Conservation (phyloP, 192 early-diverging fungal genomes). For the Backusella circina region DNA sequence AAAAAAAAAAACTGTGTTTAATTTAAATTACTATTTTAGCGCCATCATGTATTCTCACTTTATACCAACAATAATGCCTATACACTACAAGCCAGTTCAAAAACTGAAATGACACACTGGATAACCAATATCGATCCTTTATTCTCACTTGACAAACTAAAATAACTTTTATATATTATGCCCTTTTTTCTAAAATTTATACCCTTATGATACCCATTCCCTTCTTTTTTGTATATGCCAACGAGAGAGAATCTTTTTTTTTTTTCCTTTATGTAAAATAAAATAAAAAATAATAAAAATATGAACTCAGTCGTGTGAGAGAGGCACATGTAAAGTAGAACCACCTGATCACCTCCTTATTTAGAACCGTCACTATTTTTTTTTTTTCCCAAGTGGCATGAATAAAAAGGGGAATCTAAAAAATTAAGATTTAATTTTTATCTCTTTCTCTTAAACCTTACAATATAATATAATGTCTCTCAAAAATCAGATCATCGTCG, state of each 20-base stretch:
- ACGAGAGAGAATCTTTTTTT: slow-evolving; percentile 7
- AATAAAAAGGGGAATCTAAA: slow-evolving; percentile 10
- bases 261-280: slow-evolving; percentile 2
- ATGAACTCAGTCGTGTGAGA: slow-evolving; percentile 7
- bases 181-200: neutral
- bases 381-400: slow-evolving; percentile 7
- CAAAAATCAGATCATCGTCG: slow-evolving; percentile 66
- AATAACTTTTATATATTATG: neutral
- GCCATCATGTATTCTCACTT: slow-evolving; percentile 65
- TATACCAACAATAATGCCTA: slow-evolving; percentile 62
- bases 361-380: slow-evolving; percentile 2
- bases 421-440: neutral
- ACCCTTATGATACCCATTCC: neutral
- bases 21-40: slow-evolving; percentile 33
- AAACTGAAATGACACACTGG: slow-evolving; percentile 67
- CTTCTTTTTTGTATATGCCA: slow-evolving; percentile 3
- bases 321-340: slow-evolving; percentile 3
- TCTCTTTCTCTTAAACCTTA: neutral
- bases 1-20: neutral
- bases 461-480: slow-evolving; percentile 36
- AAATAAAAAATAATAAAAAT: neutral
- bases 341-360: slow-evolving; percentile 4
- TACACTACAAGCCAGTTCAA: slow-evolving; percentile 60
- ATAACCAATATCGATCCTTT: slow-evolving; percentile 39
- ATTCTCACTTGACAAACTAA: slow-evolving; percentile 10